A percentile compares a stretch with the other conserved stretches of the same genome.
Evolutionary conservation across 164 flowering plant species (phyloP).

Genomic region (Euptelea pleiosperma): DNA sequence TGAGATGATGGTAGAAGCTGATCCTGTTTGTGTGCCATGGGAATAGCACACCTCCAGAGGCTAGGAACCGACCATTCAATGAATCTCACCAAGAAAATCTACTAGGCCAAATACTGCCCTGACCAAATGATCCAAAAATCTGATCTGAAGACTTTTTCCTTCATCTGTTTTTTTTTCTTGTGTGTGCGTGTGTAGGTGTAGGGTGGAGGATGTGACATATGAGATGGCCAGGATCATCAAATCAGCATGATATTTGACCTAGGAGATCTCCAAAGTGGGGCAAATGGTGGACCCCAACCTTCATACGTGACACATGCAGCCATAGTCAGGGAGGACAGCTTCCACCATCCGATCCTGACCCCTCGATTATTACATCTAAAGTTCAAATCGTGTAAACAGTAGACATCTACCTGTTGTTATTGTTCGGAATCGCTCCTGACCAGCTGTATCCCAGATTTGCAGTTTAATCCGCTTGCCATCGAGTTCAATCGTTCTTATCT

Average conservation of each 20-base stretch:
- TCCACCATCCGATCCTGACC: background rate
- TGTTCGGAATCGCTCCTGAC: slow-evolving; percentile 88
- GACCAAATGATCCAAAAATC: background rate
- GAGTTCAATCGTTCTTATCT: slow-evolving; percentile 84
- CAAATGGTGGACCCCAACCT: background rate
- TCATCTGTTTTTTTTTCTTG: background rate
- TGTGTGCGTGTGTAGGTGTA: too few relatives aligned
- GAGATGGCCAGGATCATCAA: too few relatives aligned
- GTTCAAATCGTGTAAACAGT: background rate
- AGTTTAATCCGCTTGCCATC: slow-evolving; percentile 79
- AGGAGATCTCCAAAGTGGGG: background rate
- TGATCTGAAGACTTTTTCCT: background rate
- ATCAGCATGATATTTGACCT: background rate
- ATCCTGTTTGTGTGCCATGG: background rate
- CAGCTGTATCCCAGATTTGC: slow-evolving; percentile 97
- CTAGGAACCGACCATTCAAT: background rate
- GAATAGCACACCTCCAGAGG: background rate
- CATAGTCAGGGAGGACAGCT: background rate
- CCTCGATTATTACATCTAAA: background rate
- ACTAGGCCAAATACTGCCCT: background rate
- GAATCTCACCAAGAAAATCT: background rate
- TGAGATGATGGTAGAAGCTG: background rate
- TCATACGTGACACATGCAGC: background rate
- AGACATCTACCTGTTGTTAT: slow-evolving; percentile 68
- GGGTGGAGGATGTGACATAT: background rate